These are phyloP conservation scores for Lumnitzera racemosa DNA, from an alignment of 345 rosid genomes.

Conservation along the genomic window DNA sequence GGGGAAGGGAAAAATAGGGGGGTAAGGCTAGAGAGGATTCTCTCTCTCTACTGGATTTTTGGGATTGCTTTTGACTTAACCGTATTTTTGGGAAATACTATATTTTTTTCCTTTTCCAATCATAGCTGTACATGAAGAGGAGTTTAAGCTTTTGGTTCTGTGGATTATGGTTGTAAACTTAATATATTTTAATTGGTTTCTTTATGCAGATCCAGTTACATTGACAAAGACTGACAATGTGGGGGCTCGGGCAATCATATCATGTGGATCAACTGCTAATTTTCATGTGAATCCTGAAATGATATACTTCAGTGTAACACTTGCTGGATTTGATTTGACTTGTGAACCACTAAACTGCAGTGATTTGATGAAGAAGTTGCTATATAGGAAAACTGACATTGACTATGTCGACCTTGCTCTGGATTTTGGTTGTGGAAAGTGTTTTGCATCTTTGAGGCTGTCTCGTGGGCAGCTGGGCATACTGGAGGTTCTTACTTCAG, in stretches of 20 bases:
- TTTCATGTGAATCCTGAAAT: constrained; percentile 77
- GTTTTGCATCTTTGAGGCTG: constrained; percentile 64
- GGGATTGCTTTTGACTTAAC: too few species aligned
- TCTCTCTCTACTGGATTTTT: too few species aligned
- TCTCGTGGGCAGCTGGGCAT: constrained; percentile 77
- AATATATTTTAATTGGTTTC: constrained; percentile 8
- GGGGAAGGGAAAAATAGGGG: too few species aligned
- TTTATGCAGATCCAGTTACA: constrained; percentile 40
- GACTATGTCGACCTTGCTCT: constrained; percentile 62
- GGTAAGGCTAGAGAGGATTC: too few species aligned
- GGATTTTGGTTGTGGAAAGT: constrained; percentile 80
- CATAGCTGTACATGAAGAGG: too few species aligned
- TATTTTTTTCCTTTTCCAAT: too few species aligned
- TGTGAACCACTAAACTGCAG: constrained; percentile 80
- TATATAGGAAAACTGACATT: constrained; percentile 46
- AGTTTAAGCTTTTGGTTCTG: too few species aligned
- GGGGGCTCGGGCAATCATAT: constrained; percentile 74
- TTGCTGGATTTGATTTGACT: constrained; percentile 48
- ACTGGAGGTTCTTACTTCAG: constrained; percentile 53
- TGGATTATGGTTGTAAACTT: too few species aligned
- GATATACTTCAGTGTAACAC: constrained; percentile 56
- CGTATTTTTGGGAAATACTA: too few species aligned
- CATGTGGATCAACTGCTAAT: constrained; percentile 60
- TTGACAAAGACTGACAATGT: constrained; percentile 26
- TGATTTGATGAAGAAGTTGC: constrained; percentile 80